Evolutionary conservation across 1,284 basidiomycete species (phyloP).

Genomic region (Ustilago nuda): DNA sequence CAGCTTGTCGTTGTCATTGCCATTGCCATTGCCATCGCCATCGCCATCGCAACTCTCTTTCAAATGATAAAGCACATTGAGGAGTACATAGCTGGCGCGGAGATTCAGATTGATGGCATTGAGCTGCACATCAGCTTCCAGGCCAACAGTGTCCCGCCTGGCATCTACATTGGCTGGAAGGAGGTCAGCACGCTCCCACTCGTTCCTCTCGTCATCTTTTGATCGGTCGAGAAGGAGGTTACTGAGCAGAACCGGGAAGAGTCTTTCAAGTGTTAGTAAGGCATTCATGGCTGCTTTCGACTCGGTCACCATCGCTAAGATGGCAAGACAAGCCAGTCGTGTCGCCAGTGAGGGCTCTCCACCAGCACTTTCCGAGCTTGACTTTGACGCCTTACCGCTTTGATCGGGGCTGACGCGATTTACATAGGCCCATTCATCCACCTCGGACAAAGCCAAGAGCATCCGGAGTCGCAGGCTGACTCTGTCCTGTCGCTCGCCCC

Average conservation of each 20-base stretch:
- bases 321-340: conserved; percentile 33
- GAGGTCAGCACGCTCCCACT: conserved; percentile 36
- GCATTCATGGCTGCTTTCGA: conserved; percentile 6
- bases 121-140: conserved; percentile 26
- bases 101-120: conserved; percentile 33
- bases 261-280: conserved; percentile 28
- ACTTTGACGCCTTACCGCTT: neutral
- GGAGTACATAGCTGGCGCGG: conserved; percentile 38
- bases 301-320: conserved; percentile 39
- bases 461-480: conserved; percentile 30
- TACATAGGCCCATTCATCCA: conserved; percentile 31
- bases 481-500: conserved; percentile 12
- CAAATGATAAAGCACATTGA: conserved; percentile 30
- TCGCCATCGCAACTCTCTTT: neutral
- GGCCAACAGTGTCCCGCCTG: neutral
- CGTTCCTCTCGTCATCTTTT: conserved; percentile 21
- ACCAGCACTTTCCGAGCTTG: conserved; percentile 4
- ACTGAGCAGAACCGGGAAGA: conserved; percentile 22
- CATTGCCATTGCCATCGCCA: neutral
- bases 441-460: conserved; percentile 32
- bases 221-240: conserved; percentile 32
- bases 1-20: neutral
- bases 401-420: neutral
- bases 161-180: neutral
- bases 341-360: conserved; percentile 36